Evolutionary conservation across 1,139 yeast species (phyloP).

Genomic region (Zygotorulaspora mrakii): DNA sequence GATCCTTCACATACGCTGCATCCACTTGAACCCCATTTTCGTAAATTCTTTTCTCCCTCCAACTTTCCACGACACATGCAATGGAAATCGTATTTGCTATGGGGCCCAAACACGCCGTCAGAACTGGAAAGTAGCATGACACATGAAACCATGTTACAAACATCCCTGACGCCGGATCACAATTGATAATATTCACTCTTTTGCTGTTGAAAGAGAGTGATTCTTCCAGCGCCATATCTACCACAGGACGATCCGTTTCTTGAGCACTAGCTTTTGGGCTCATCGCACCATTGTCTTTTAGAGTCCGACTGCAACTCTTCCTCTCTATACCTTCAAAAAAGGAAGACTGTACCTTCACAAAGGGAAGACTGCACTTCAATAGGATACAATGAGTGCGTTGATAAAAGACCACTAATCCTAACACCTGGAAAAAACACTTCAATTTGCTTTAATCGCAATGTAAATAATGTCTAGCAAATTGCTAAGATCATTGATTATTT

Average conservation of each 20-base stretch:
- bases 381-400: too few species aligned
- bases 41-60: slow-evolving; percentile 45
- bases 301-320: background rate
- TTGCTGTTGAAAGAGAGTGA: slow-evolving; percentile 27
- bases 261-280: background rate
- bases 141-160: slow-evolving; percentile 58
- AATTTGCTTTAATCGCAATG: too few species aligned
- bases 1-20: slow-evolving; percentile 38
- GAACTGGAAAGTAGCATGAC: slow-evolving; percentile 64
- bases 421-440: too few species aligned
- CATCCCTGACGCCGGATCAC: slow-evolving; percentile 25
- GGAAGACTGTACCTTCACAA: too few species aligned
- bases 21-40: slow-evolving; percentile 19
- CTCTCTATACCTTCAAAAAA: background rate
- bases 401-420: too few species aligned
- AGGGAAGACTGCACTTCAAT: too few species aligned
- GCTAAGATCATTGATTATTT: too few species aligned
- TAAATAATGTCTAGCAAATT: too few species aligned
- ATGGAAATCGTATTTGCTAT: slow-evolving; percentile 68
- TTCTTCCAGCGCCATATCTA: slow-evolving; percentile 18
- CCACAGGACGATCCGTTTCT: background rate
- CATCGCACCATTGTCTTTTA: slow-evolving; percentile 6
- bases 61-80: slow-evolving; percentile 65
- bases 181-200: slow-evolving; percentile 29
- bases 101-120: slow-evolving; percentile 77